phyloP scores from a whole-genome alignment of 495 filamentous ascomycete species.

The Xylaria grammica region DNA sequence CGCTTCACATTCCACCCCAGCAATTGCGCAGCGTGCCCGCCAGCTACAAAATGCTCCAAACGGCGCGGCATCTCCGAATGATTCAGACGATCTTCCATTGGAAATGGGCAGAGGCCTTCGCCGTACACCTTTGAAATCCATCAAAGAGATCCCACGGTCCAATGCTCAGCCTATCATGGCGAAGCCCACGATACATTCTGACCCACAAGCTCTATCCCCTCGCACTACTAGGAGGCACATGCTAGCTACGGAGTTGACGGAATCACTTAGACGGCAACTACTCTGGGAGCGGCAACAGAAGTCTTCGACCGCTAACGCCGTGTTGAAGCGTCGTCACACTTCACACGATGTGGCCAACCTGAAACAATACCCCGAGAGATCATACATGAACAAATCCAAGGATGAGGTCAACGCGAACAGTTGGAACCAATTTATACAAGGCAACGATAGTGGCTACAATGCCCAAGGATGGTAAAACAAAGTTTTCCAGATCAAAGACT shows the following conservation, averaged over 20 bases:
- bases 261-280: slow-evolving; percentile 55
- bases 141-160: slow-evolving; percentile 73
- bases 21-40: slow-evolving; percentile 74
- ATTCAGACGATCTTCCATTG: slow-evolving; percentile 68
- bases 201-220: slow-evolving; percentile 76
- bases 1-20: slow-evolving; percentile 80
- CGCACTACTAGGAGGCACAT: slow-evolving; percentile 95
- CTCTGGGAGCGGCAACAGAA: slow-evolving; percentile 63
- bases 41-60: slow-evolving; percentile 75
- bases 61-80: slow-evolving; percentile 71
- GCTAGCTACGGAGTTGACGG: slow-evolving; percentile 85
- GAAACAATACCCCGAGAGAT: slow-evolving; percentile 71
- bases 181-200: slow-evolving; percentile 63
- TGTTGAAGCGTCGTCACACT: slow-evolving; percentile 89
- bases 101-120: slow-evolving; percentile 65
- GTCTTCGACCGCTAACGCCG: slow-evolving; percentile 84
- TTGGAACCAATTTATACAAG: slow-evolving; percentile 59
- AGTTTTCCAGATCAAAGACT: slow-evolving; percentile 17
- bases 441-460: slow-evolving; percentile 56
- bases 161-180: slow-evolving; percentile 80
- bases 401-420: slow-evolving; percentile 50
- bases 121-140: slow-evolving; percentile 50
- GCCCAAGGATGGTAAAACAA: slow-evolving; percentile 57
- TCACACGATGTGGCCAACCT: slow-evolving; percentile 86
- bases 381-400: slow-evolving; percentile 52